Base-by-base conservation (phyloP, 441 rosid species). In the Gossypium lobatum region DNA sequence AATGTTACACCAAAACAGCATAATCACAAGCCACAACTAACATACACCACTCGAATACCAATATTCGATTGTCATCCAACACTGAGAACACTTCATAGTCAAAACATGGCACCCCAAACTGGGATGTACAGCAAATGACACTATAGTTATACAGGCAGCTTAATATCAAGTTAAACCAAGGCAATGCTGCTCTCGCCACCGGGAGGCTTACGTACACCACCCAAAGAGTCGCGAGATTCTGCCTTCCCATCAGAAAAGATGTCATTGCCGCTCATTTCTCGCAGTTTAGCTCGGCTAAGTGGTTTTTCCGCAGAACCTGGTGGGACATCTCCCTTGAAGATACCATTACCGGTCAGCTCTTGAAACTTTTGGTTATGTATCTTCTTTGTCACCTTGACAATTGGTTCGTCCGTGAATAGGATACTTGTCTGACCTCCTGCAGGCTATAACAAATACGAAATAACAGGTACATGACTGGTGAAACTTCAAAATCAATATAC, bases 361-460 rank as follows among this genome's bases (percentile, higher is more conserved):
- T 82, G 80, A 69, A 80, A 78, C 74, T 75, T 87, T 64, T 83
- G 89, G 84, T 86, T 79, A 59, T 86, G 84, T 75, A 83, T 83
- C 83, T 88, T 89, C 82, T 77, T 84, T 11, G 89, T 60, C 1
- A 90, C 79, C 78, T 86, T 87, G 71, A 80, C 78, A 26, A 70
- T 84, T 1, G 84, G 81, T 42, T 80, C 84, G 61, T 85, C 88
- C 2, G 88, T 75, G 34, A 90, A 90, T 18, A 85, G 82, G 55
- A 88, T 91, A 79, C 87, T 91, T 73, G 91, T 89, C 83, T 91
- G 98, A 71, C 98, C 98, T 80, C 97, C 98, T 39, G 96, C 94
- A 77, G 62, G 60, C 60, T 54, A 54, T 54, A 54, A 20, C 25
- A 54, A 54, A 17, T 54, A 23, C 13, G 14, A 54, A 54, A 54